Evolutionary conservation across 257 asterid species (phyloP), one percentile per base, ranked within the genome.

Genomic region (Fraxinus pennsylvanica): DNA sequence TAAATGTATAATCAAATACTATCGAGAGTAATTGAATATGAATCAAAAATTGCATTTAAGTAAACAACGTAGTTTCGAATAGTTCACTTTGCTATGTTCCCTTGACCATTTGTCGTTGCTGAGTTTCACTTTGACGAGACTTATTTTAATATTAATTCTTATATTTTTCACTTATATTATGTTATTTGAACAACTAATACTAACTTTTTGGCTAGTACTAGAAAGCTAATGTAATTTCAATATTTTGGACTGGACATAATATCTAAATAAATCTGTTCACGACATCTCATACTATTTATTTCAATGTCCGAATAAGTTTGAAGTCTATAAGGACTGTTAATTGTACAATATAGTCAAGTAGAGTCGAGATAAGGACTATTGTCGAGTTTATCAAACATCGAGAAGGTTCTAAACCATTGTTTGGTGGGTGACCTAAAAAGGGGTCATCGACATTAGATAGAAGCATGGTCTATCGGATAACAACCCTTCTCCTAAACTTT

Each of bases 361-460:
- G 61, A 50, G 61, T 50, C n/a, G 22, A 52, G 63, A 25, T 25
- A 25, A 25, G 27, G 27, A 25, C 27, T 25, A 25, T 25, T 25
- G 61, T 50, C n/a, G 22, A 52, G 63, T 19, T 52, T 19, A 5
- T 15, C 63, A 1, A 4, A 63, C 17, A 6, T 25, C 6, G 10
- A 4, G 68, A 19, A 54, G n/a, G 15, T 61, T 61, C 68, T 22
- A 61, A 61, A 61, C 25, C 30, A 3, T 22, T 9, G 68, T 22
- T 63, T 21, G 69, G 69, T 63, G 35, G 69, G 69, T 63, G 69
- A 63, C 69, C 35, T 63, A 63, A 22, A 63, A 25, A 35, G 33
- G 27, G 14, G 69, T 10, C 35, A 63, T 63, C 65, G 6, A 17
- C 25, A n/a, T 6, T 54, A 54, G 27, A 54, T 27, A 10, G 69